A percentile compares a stretch with the other conserved stretches of the same genome.
phyloP scores from a whole-genome alignment of 495 filamentous ascomycete species.

The Staphylotrichum tortipilum region DNA sequence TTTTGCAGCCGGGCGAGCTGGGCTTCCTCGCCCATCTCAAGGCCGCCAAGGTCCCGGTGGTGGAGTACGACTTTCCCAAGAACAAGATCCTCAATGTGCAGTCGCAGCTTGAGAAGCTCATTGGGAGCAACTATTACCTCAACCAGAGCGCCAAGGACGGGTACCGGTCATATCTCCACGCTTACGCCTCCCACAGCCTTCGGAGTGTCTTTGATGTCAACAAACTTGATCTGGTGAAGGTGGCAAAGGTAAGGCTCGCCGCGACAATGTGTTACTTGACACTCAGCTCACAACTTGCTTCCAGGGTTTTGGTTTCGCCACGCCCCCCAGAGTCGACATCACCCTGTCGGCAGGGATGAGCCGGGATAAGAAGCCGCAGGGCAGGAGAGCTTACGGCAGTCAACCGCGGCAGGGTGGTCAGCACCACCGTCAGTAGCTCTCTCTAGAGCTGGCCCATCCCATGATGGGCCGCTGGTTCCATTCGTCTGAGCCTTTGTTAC shows the following conservation, averaged over 20 bases:
- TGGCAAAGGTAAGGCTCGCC: constrained; percentile 53
- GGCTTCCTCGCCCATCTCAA: constrained; percentile 90
- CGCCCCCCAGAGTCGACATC: constrained; percentile 88
- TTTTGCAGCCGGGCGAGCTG: constrained; percentile 85
- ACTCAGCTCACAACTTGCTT: background rate
- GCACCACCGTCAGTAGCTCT: background rate
- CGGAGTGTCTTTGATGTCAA: constrained; percentile 88
- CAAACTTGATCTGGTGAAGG: constrained; percentile 85
- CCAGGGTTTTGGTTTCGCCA: constrained; percentile 73
- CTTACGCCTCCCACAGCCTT: constrained; percentile 85
- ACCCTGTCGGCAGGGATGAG: constrained; percentile 78
- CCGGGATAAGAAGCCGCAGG: constrained; percentile 72
- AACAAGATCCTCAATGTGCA: constrained; percentile 94
- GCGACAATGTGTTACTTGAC: background rate
- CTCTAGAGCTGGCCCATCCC: background rate
- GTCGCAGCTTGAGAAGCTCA: constrained; percentile 86
- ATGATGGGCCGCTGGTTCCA: background rate
- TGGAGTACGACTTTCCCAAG: constrained; percentile 89
- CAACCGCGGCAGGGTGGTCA: constrained; percentile 36
- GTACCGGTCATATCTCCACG: constrained; percentile 79
- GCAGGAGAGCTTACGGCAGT: constrained; percentile 71
- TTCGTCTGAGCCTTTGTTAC: background rate
- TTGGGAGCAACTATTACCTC: constrained; percentile 90
- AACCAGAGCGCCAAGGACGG: constrained; percentile 71
- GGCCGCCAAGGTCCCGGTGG: constrained; percentile 82